Evolutionary conservation across 1,139 yeast genomes (phyloP).

Genomic region (Taphrina betulina): DNA sequence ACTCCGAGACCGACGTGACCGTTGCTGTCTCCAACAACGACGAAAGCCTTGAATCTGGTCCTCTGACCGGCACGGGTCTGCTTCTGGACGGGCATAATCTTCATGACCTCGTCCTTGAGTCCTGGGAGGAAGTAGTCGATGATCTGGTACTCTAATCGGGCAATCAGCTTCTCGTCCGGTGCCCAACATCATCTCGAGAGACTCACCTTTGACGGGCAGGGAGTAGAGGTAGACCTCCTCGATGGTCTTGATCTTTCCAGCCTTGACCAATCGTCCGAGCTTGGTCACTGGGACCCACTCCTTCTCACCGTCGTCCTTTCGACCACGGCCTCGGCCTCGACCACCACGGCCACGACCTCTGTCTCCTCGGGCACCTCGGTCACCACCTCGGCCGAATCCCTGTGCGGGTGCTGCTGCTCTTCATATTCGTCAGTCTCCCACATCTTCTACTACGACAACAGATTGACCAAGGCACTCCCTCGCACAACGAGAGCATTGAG

Average conservation of each 20-base stretch:
- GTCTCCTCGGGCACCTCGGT: slow-evolving; percentile 38
- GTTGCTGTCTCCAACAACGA: slow-evolving; percentile 98
- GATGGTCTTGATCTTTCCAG: slow-evolving; percentile 93
- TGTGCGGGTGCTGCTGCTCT: slow-evolving; percentile 30
- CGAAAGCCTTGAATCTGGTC: slow-evolving; percentile 99
- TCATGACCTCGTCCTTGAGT: slow-evolving; percentile 97
- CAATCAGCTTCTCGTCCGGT: too few relatives aligned
- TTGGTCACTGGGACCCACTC: slow-evolving; percentile 99
- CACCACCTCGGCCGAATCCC: slow-evolving; percentile 32
- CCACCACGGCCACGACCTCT: slow-evolving; percentile 50
- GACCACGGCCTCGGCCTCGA: slow-evolving; percentile 60
- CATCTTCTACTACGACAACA: too few relatives aligned
- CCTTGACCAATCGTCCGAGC: slow-evolving; percentile 99
- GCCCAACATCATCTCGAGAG: too few relatives aligned
- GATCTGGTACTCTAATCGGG: slow-evolving; percentile 76
- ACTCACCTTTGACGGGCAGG: slow-evolving; percentile 77
- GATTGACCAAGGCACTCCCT: too few relatives aligned
- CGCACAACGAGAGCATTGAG: too few relatives aligned
- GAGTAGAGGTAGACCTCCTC: slow-evolving; percentile 99
- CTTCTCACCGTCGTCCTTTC: slow-evolving; percentile 87
- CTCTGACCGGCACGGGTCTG: slow-evolving; percentile 99
- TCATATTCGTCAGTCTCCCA: too few relatives aligned
- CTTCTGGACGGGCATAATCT: slow-evolving; percentile 98
- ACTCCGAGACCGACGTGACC: slow-evolving; percentile 99
- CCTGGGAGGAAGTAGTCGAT: slow-evolving; percentile 94